phyloP scores from a whole-genome alignment of 305 asterid genomes.

The Fraxinus platypoda region DNA sequence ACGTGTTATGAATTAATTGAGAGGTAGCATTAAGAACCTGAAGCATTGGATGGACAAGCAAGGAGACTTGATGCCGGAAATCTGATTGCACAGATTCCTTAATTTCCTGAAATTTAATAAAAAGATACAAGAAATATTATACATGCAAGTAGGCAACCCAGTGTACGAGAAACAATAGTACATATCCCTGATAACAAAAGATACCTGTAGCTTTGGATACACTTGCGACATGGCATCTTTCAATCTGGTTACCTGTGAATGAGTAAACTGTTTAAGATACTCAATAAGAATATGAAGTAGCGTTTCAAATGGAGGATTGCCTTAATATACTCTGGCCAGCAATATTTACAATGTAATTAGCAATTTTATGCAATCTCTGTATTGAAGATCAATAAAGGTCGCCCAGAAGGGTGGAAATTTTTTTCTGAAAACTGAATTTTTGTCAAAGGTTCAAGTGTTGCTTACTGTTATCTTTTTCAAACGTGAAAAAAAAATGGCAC shows the following conservation, averaged over 20 bases:
- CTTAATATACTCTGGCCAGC: background rate
- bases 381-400: background rate
- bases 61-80: slow-evolving; percentile 90
- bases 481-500: background rate
- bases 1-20: slow-evolving; percentile 1
- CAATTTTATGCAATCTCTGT: background rate
- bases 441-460: background rate
- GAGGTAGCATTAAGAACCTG: slow-evolving; percentile 53
- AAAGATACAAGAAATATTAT: slow-evolving; percentile 10
- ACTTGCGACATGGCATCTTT: slow-evolving; percentile 87
- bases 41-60: slow-evolving; percentile 98
- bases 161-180: background rate
- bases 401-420: background rate
- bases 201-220: slow-evolving; percentile 87
- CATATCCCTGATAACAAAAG: background rate
- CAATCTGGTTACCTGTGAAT: slow-evolving; percentile 65
- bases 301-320: background rate
- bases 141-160: background rate
- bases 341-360: background rate
- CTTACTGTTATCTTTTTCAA: background rate
- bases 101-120: slow-evolving; percentile 58
- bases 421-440: background rate
- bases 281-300: background rate
- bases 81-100: slow-evolving; percentile 95
- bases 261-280: slow-evolving; percentile 10